phyloP scores from a whole-genome alignment of 176 grass and related monocot species.

The Rhipidocladum racemiflorum region DNA sequence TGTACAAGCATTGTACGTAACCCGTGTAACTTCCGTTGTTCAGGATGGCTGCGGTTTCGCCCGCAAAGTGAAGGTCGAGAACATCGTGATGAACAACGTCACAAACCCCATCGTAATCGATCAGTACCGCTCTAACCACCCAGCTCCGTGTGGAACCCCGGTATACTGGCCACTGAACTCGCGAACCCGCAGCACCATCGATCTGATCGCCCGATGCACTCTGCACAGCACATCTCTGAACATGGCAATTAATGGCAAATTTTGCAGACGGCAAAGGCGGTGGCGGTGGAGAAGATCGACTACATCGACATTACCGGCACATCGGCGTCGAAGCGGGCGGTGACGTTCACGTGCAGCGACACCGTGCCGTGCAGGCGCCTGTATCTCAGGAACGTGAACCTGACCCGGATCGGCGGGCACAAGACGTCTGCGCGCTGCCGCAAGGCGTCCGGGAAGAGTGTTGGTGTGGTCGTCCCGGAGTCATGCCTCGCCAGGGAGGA shows the following conservation, averaged over 20 bases:
- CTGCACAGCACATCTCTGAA: background rate
- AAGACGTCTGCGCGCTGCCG: slow-evolving; percentile 4
- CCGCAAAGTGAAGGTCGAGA: slow-evolving; percentile 57
- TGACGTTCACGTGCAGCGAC: slow-evolving; percentile 43
- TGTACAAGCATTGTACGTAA: background rate
- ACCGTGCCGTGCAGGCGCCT: slow-evolving; percentile 15
- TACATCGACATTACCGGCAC: slow-evolving; percentile 30
- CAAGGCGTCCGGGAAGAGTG: slow-evolving; percentile 20
- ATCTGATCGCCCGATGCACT: background rate
- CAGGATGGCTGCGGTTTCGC: slow-evolving; percentile 57
- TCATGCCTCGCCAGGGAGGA: slow-evolving; percentile 26
- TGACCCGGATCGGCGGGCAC: background rate
- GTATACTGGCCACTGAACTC: background rate
- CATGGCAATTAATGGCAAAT: background rate
- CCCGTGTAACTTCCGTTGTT: background rate
- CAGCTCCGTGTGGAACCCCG: background rate
- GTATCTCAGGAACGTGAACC: slow-evolving; percentile 10
- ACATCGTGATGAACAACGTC: slow-evolving; percentile 66
- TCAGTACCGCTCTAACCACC: slow-evolving; percentile 35
- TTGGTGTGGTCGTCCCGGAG: slow-evolving; percentile 28
- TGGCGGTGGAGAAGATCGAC: slow-evolving; percentile 30
- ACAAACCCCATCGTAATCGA: slow-evolving; percentile 68
- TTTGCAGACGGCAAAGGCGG: background rate
- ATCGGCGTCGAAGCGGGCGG: slow-evolving; percentile 16
- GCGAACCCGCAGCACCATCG: background rate